A percentile compares a stretch with the other conserved stretches of the same genome.
Conservation (phyloP, 495 filamentous ascomycete species). For the Hypoxylon cercidicola region DNA sequence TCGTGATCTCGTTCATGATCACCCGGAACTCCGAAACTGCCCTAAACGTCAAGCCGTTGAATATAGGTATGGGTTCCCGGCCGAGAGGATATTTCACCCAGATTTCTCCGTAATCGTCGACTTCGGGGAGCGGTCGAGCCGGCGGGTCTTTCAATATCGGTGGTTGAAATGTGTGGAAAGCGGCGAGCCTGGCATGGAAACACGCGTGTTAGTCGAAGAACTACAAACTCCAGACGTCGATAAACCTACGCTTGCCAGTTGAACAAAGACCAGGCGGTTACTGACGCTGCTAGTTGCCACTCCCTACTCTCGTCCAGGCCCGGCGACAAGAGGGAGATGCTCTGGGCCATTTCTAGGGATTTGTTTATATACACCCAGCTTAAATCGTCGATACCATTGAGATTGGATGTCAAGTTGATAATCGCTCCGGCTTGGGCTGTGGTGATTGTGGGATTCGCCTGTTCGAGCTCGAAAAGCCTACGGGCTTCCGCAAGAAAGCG, state of each 20-base stretch:
- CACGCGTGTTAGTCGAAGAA: neutral
- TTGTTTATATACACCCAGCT: slow-evolving; percentile 46
- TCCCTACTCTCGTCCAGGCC: slow-evolving; percentile 27
- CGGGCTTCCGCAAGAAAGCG: slow-evolving; percentile 54
- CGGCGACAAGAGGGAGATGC: slow-evolving; percentile 44
- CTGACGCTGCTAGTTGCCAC: slow-evolving; percentile 40
- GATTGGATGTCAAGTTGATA: slow-evolving; percentile 42
- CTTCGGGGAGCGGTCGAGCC: slow-evolving; percentile 42
- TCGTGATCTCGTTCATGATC: slow-evolving; percentile 46
- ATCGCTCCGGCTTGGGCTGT: slow-evolving; percentile 49
- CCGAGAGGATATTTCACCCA: slow-evolving; percentile 48
- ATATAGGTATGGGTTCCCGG: slow-evolving; percentile 35
- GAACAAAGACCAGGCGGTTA: slow-evolving; percentile 53
- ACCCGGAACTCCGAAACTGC: slow-evolving; percentile 48
- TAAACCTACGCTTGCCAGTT: slow-evolving; percentile 50
- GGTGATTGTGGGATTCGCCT: slow-evolving; percentile 39
- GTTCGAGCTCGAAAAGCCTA: slow-evolving; percentile 50
- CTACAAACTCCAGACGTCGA: neutral
- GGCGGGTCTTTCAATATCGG: slow-evolving; percentile 46
- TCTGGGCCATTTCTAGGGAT: slow-evolving; percentile 46
- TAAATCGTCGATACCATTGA: slow-evolving; percentile 51
- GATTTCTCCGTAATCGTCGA: slow-evolving; percentile 48
- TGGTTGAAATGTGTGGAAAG: slow-evolving; percentile 43
- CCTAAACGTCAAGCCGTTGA: slow-evolving; percentile 44
- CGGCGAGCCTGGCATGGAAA: slow-evolving; percentile 3